Evolutionary conservation across 129 eudicot species (phyloP).

Genomic region (Helichrysum umbraculigerum): DNA sequence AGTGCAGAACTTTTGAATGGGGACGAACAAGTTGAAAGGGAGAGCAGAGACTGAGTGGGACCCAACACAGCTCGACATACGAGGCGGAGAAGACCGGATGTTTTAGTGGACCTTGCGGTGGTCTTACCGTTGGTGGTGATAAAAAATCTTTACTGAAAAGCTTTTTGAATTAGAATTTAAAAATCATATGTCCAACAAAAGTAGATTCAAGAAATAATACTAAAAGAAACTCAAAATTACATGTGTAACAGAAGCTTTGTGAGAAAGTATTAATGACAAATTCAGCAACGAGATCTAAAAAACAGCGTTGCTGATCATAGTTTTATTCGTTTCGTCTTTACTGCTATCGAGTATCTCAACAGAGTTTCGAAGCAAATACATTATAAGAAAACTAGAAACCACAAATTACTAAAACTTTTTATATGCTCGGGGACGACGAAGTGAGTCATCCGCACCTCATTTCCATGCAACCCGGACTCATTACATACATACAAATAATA

Average conservation of each 20-base stretch:
- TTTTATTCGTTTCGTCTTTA: slow-evolving; percentile 28
- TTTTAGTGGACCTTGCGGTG: slow-evolving; percentile 25
- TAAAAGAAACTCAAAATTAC: slow-evolving; percentile 1
- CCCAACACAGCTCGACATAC: slow-evolving; percentile 25
- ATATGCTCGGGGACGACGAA: slow-evolving; percentile 16
- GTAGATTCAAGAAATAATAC: background rate
- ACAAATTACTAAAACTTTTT: background rate
- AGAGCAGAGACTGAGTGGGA: slow-evolving; percentile 1
- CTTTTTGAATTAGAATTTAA: no score
- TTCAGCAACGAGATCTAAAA: slow-evolving; percentile 40
- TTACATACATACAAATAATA: slow-evolving; percentile 20
- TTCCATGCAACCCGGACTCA: slow-evolving; percentile 19
- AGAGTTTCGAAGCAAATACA: slow-evolving; percentile 27
- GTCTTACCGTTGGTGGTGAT: background rate
- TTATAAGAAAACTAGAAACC: slow-evolving; percentile 18
- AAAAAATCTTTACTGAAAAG: no score
- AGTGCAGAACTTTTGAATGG: background rate
- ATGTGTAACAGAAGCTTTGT: slow-evolving; percentile 18
- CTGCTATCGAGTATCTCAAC: slow-evolving; percentile 8
- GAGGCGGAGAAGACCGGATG: slow-evolving; percentile 19
- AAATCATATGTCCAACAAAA: no score
- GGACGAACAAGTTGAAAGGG: background rate
- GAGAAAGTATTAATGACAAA: slow-evolving; percentile 5
- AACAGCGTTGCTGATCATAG: slow-evolving; percentile 31
- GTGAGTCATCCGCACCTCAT: slow-evolving; percentile 20